Evolutionary conservation across 495 filamentous ascomycete species (phyloP).

Genomic region (Xylaria cubensis): DNA sequence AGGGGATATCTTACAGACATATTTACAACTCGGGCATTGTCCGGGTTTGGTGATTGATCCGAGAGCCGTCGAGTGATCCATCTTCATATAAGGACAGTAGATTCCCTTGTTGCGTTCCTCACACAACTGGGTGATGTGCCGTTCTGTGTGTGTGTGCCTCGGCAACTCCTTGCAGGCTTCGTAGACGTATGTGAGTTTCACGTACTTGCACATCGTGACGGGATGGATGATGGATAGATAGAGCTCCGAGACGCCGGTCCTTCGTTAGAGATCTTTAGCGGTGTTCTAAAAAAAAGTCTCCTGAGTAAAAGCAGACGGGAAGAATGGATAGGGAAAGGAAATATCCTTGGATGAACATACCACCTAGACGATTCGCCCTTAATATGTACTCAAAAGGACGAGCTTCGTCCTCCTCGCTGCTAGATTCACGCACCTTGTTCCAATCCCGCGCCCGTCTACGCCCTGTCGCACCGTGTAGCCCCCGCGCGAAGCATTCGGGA

Average conservation of each 20-base stretch:
- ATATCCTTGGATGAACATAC: neutral
- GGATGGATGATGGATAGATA: neutral
- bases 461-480: slow-evolving; percentile 12
- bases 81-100: neutral
- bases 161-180: slow-evolving; percentile 4
- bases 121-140: neutral
- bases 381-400: neutral
- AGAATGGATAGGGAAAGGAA: neutral
- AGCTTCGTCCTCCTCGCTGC: neutral
- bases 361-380: neutral
- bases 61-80: neutral
- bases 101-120: neutral
- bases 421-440: neutral
- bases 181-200: neutral
- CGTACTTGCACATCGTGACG: slow-evolving; percentile 10
- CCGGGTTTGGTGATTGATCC: neutral
- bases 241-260: neutral
- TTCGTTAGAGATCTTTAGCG: neutral
- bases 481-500: neutral
- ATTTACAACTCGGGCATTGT: neutral
- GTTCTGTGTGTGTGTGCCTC: neutral
- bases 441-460: neutral
- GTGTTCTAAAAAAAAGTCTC: neutral
- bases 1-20: neutral
- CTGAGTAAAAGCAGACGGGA: neutral